A percentile compares a stretch with the other conserved stretches of the same genome.
Evolutionary conservation across 305 asterid genomes (phyloP).

Genomic region (Fraxinus velutina): DNA sequence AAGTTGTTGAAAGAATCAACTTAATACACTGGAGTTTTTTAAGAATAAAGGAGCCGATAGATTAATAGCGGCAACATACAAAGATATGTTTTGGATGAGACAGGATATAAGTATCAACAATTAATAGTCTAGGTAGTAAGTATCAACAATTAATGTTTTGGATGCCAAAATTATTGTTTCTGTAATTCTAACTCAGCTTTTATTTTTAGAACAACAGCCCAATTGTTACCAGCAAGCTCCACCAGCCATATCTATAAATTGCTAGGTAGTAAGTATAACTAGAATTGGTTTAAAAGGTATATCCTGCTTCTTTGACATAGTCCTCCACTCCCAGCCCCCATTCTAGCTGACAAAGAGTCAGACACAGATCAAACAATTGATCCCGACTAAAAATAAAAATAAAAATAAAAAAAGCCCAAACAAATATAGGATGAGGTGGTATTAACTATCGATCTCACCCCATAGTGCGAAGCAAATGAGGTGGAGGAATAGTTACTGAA

Average conservation of each 20-base stretch:
- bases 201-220: background rate
- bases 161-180: background rate
- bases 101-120: background rate
- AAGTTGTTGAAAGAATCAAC: background rate
- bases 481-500: background rate
- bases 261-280: background rate
- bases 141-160: background rate
- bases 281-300: background rate
- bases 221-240: background rate
- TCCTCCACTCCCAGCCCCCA: background rate
- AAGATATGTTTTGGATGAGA: background rate
- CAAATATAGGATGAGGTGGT: background rate
- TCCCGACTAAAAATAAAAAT: background rate
- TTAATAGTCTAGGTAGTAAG: background rate
- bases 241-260: background rate
- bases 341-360: background rate
- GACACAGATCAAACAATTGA: background rate
- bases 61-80: background rate
- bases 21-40: background rate
- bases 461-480: background rate
- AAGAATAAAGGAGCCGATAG: background rate
- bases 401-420: background rate
- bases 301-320: background rate
- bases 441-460: background rate
- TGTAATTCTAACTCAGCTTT: background rate